Evolutionary conservation across 768 basidiomycete genomes (phyloP).

Genomic region (Rhodosporidiobolus sp.): DNA sequence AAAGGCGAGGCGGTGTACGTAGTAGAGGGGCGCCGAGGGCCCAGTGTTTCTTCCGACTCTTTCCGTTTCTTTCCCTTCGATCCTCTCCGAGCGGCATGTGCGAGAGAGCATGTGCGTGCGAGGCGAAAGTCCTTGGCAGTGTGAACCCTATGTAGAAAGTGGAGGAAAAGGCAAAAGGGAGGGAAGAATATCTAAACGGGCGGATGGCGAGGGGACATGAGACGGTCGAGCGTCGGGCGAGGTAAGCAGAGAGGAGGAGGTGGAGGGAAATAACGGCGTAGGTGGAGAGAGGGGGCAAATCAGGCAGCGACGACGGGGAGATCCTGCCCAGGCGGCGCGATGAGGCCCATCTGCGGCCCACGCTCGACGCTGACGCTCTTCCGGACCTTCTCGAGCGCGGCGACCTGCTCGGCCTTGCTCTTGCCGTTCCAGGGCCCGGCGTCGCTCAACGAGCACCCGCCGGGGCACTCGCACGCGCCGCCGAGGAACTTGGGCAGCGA

Average conservation of each 20-base stretch:
- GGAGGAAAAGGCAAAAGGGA: not conserved
- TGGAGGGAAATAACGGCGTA: too few species aligned
- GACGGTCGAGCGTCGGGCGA: too few species aligned
- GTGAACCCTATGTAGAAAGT: not conserved
- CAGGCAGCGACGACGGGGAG: not conserved
- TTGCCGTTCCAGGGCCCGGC: constrained; percentile 80
- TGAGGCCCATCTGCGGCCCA: constrained; percentile 18
- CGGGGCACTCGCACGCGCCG: constrained; percentile 70
- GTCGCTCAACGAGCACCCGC: constrained; percentile 82
- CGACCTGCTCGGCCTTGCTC: constrained; percentile 10
- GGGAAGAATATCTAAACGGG: too few species aligned
- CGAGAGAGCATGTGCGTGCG: not conserved
- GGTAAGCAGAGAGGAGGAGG: not conserved
- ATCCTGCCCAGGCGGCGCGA: constrained; percentile 23
- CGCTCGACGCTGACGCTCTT: constrained; percentile 25
- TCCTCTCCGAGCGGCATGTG: not conserved
- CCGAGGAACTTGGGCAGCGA: constrained; percentile 83
- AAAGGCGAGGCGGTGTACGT: not conserved
- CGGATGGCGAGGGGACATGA: too few species aligned
- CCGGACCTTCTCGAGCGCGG: constrained; percentile 23
- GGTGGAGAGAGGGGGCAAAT: not conserved
- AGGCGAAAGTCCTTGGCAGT: not conserved
- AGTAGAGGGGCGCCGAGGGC: not conserved
- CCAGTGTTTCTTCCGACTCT: not conserved
- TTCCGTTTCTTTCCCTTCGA: not conserved